Percentiles rank a stretch among this genome's conserved stretches.
Evolutionary conservation across 2,329 filamentous ascomycete species (phyloP).

Genomic region (Aspergillus fijiensis): DNA sequence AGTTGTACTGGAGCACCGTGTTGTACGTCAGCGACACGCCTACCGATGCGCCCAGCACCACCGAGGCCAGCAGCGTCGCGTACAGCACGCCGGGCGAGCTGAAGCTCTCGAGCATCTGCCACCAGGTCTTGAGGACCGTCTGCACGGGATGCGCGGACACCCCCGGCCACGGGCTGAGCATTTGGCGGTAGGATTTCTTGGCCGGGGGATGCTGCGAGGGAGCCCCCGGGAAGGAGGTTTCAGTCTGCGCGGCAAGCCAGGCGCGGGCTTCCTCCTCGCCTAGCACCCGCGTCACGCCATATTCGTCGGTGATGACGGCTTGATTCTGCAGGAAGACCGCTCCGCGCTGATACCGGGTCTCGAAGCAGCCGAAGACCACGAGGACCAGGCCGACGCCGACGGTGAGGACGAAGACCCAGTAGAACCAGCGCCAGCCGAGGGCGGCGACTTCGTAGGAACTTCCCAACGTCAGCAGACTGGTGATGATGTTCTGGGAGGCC

Average conservation of each 20-base stretch:
- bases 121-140: conserved; percentile 17
- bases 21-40: conserved; percentile 43
- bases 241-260: conserved; percentile 2
- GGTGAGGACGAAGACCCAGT: conserved; percentile 42
- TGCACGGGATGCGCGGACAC: conserved; percentile 15
- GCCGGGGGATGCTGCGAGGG: neutral
- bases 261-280: conserved; percentile 29
- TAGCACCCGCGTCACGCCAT: conserved; percentile 39
- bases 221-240: neutral
- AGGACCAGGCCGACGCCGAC: conserved; percentile 38
- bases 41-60: conserved; percentile 39
- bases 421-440: conserved; percentile 45
- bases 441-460: conserved; percentile 38
- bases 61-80: conserved; percentile 39
- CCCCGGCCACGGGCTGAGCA: conserved; percentile 31
- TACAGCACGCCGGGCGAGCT: conserved; percentile 41
- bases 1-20: conserved; percentile 34
- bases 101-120: conserved; percentile 26
- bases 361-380: conserved; percentile 40
- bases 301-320: conserved; percentile 41
- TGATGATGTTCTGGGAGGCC: conserved; percentile 40
- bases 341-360: conserved; percentile 42
- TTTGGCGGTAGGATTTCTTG: conserved; percentile 24
- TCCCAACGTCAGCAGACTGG: conserved; percentile 33
- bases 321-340: conserved; percentile 35